These are phyloP conservation scores for Cercospora sp. DNA, from an alignment of 2,329 filamentous ascomycete genomes.

Conservation along the genomic window DNA sequence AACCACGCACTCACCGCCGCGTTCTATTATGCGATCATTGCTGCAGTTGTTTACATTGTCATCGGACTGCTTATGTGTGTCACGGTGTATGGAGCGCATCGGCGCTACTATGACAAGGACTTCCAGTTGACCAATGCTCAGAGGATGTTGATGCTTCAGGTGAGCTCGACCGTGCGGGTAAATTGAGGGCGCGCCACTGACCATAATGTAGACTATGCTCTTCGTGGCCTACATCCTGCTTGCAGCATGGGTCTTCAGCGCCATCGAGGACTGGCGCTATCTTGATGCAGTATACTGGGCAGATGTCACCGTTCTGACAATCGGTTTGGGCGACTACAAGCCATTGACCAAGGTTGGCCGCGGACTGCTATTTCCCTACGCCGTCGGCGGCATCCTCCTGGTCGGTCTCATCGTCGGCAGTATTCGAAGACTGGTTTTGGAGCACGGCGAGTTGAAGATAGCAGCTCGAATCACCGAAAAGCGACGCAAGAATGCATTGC, in stretches of 20 bases:
- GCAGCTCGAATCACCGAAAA: conserved; percentile 52
- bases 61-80: conserved; percentile 56
- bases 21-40: conserved; percentile 62
- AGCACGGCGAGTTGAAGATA: conserved; percentile 54
- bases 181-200: no score
- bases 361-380: conserved; percentile 55
- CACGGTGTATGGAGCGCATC: conserved; percentile 57
- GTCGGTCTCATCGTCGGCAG: conserved; percentile 58
- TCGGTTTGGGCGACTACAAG: conserved; percentile 55
- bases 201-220: conserved; percentile 47
- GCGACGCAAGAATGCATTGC: conserved; percentile 46
- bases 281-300: conserved; percentile 58
- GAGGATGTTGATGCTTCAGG: conserved; percentile 53
- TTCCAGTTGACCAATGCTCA: conserved; percentile 59
- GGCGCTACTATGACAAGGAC: conserved; percentile 55
- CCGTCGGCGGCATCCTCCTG: conserved; percentile 56
- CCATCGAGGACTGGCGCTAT: conserved; percentile 55
- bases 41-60: conserved; percentile 57
- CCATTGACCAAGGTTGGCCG: conserved; percentile 53
- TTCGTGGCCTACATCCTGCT: conserved; percentile 52
- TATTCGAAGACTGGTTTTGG: conserved; percentile 52
- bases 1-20: conserved; percentile 54
- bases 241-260: conserved; percentile 49
- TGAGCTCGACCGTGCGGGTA: no score
- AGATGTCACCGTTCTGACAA: conserved; percentile 57